A percentile compares a stretch with the other conserved stretches of the same genome.
Conservation (phyloP, 2,329 filamentous ascomycete species). For the Phialocephala subalpina region DNA sequence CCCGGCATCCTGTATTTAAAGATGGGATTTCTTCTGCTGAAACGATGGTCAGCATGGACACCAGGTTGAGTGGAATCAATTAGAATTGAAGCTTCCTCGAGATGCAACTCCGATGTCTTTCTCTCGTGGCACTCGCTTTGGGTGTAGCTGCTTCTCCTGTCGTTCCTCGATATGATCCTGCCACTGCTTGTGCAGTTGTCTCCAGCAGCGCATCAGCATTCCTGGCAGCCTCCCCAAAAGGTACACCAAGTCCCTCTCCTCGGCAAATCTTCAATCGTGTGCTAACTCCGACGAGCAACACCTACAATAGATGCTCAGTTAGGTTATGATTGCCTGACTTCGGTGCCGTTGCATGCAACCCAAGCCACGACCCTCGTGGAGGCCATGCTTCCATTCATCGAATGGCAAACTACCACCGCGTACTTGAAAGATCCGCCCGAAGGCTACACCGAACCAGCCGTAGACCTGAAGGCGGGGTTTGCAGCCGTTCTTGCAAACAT, state of each 20-base stretch:
- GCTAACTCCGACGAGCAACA: not conserved
- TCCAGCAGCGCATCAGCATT: constrained; percentile 14
- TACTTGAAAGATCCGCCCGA: constrained; percentile 56
- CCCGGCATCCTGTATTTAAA: not conserved
- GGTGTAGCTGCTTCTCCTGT: not conserved
- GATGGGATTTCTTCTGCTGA: not conserved
- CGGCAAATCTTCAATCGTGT: not conserved
- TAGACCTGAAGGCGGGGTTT: constrained; percentile 1
- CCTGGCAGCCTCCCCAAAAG: constrained; percentile 12
- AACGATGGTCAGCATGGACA: not conserved
- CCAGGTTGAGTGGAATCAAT: not conserved
- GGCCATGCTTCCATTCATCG: constrained; percentile 25
- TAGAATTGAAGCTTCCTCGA: not conserved
- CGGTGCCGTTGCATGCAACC: constrained; percentile 25
- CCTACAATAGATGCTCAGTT: constrained; percentile 25
- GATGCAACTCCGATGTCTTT: not conserved
- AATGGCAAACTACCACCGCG: constrained; percentile 30
- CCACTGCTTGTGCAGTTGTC: constrained; percentile 16
- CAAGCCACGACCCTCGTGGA: constrained; percentile 27
- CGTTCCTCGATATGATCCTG: constrained; percentile 5
- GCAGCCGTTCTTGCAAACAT: constrained; percentile 11
- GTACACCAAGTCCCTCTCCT: not conserved
- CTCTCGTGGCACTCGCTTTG: not conserved
- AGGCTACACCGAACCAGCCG: constrained; percentile 42
- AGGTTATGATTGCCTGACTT: constrained; percentile 31